Percentiles rank a stretch among this genome's conserved stretches.
These are phyloP conservation scores for Yamagishiella unicocca DNA, from an alignment of 139 green algal species.

Conservation along the genomic window DNA sequence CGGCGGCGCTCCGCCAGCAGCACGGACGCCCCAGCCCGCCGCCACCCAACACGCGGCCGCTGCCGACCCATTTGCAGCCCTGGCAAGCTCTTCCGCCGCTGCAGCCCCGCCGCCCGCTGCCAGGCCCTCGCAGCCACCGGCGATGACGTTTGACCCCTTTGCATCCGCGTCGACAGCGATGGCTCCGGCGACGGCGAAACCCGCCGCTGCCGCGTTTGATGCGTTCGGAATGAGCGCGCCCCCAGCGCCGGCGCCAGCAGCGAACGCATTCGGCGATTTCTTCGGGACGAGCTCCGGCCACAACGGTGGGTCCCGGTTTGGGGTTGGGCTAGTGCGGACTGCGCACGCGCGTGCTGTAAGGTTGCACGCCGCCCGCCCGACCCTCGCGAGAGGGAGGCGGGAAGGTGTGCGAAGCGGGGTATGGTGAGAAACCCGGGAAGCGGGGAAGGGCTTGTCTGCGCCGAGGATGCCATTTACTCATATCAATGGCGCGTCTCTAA, in stretches of 20 bases:
- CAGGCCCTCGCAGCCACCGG: no score
- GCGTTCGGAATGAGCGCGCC: background rate
- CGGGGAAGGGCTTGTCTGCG: no score
- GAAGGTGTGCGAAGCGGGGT: no score
- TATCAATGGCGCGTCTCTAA: no score
- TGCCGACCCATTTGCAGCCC: slow-evolving; percentile 64
- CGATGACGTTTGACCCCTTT: slow-evolving; percentile 6
- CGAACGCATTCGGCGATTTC: background rate
- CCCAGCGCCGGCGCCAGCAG: background rate
- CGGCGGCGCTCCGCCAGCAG: background rate
- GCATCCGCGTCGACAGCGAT: background rate
- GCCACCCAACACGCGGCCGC: no score
- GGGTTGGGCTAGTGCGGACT: no score
- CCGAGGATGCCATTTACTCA: no score
- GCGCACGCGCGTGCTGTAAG: no score
- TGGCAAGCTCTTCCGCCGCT: slow-evolving; percentile 29
- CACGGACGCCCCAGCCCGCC: slow-evolving; percentile 14
- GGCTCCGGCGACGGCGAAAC: background rate
- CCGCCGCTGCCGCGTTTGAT: background rate
- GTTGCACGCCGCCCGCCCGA: no score
- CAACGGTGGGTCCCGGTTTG: background rate
- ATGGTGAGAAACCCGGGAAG: no score
- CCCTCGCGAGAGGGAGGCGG: no score
- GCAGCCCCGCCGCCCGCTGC: no score
- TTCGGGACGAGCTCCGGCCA: background rate